Percentiles rank a stretch among this genome's conserved stretches.
Evolutionary conservation across 169 alveolate genomes (phyloP).

Genomic region (Eimeria zaria): DNA sequence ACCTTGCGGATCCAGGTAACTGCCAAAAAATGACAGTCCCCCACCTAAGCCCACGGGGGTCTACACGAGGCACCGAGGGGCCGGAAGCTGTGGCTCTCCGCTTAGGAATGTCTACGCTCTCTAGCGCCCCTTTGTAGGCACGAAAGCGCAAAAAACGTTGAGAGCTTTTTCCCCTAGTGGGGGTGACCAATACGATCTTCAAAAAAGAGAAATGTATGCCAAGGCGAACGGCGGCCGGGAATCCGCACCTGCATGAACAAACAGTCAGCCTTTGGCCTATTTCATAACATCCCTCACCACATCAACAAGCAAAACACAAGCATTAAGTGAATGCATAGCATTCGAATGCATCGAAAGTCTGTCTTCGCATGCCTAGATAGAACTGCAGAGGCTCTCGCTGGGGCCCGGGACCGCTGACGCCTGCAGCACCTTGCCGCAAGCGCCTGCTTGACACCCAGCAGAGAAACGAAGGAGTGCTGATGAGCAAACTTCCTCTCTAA

Average conservation of each 20-base stretch:
- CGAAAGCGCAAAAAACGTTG: not conserved
- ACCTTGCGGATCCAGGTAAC: not conserved
- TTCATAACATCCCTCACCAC: slow-evolving; percentile 36
- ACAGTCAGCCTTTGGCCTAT: slow-evolving; percentile 9
- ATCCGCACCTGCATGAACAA: slow-evolving; percentile 49
- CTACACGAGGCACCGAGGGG: slow-evolving; percentile 34
- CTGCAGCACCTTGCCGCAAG: slow-evolving; percentile 55
- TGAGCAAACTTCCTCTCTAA: not conserved
- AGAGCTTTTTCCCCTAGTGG: slow-evolving; percentile 13
- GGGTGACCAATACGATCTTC: not conserved
- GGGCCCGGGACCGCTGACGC: slow-evolving; percentile 73
- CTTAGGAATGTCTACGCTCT: not conserved
- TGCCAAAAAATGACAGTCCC: not conserved
- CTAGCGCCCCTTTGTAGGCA: not conserved
- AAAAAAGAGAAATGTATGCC: slow-evolving; percentile 3
- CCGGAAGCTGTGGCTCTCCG: not conserved
- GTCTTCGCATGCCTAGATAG: slow-evolving; percentile 27
- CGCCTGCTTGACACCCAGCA: not conserved
- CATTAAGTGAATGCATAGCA: not conserved
- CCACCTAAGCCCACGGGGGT: not conserved
- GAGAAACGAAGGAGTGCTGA: not conserved
- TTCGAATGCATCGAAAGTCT: not conserved
- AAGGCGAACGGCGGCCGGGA: slow-evolving; percentile 23
- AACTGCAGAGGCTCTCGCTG: not conserved
- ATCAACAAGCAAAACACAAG: not conserved